phyloP scores from a whole-genome alignment of 2,329 filamentous ascomycete species.

The Gaeumannomyces tritici region DNA sequence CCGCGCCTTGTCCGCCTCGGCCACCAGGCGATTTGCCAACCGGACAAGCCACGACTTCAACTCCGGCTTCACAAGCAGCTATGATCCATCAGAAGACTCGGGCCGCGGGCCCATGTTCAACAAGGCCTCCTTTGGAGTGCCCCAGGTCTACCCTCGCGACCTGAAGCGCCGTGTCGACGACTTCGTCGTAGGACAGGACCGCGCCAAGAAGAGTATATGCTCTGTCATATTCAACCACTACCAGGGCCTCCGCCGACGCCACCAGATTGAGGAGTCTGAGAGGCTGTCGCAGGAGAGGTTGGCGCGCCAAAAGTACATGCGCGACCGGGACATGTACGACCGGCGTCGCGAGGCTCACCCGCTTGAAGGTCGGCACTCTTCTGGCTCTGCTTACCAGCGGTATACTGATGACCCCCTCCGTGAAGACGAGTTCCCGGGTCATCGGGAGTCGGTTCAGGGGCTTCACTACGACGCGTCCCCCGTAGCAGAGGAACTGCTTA shows the following conservation, averaged over 20 bases:
- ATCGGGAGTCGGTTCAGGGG: conserved; percentile 35
- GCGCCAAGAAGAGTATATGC: conserved; percentile 87
- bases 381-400: conserved; percentile 13
- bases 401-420: conserved; percentile 22
- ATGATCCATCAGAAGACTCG: conserved; percentile 43
- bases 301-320: conserved; percentile 59
- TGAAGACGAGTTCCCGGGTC: conserved; percentile 46
- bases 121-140: conserved; percentile 47
- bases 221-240: conserved; percentile 96
- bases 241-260: conserved; percentile 70
- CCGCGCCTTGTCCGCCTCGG: conserved; percentile 20
- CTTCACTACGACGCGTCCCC: conserved; percentile 27
- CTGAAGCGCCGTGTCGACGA: conserved; percentile 89
- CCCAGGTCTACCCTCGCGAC: conserved; percentile 53
- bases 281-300: conserved; percentile 50
- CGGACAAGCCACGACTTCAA: conserved; percentile 40
- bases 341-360: conserved; percentile 55
- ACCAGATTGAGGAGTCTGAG: conserved; percentile 65
- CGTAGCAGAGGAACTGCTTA: conserved; percentile 32
- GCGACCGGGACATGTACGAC: conserved; percentile 52
- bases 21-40: conserved; percentile 16
- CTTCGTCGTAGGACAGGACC: conserved; percentile 92
- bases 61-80: conserved; percentile 48
- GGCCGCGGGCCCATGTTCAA: conserved; percentile 51
- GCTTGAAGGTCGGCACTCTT: conserved; percentile 57